These are phyloP conservation scores for Fusarium nodosum DNA, from an alignment of 2,329 filamentous ascomycete genomes.

Conservation along the genomic window DNA sequence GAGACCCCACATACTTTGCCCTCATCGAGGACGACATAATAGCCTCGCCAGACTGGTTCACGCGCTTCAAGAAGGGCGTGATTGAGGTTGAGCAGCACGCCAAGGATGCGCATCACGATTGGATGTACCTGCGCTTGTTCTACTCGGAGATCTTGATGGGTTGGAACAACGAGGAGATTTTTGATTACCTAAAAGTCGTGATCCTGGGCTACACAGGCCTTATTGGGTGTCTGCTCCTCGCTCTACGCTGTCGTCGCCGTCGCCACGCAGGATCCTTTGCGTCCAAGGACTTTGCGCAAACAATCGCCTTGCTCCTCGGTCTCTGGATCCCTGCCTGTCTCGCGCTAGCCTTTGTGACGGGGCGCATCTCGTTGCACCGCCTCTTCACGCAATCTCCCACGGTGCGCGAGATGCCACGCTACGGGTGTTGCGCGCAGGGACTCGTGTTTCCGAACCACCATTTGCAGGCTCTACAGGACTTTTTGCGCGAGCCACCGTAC, in stretches of 20 bases:
- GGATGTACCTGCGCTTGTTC: slow-evolving; percentile 57
- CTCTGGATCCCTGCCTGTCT: slow-evolving; percentile 54
- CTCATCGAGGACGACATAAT: slow-evolving; percentile 57
- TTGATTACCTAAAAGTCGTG: slow-evolving; percentile 49
- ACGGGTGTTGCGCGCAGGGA: slow-evolving; percentile 58
- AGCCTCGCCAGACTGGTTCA: slow-evolving; percentile 54
- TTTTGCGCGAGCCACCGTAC: slow-evolving; percentile 52
- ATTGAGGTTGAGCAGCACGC: slow-evolving; percentile 48
- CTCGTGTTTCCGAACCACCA: slow-evolving; percentile 54
- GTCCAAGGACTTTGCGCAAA: slow-evolving; percentile 43
- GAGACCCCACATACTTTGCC: slow-evolving; percentile 53
- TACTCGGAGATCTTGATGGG: slow-evolving; percentile 57
- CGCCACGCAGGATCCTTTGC: slow-evolving; percentile 19
- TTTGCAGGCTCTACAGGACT: slow-evolving; percentile 46
- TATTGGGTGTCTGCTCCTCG: slow-evolving; percentile 25
- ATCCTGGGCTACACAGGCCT: slow-evolving; percentile 47
- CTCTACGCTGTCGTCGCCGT: slow-evolving; percentile 25
- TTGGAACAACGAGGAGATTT: slow-evolving; percentile 56
- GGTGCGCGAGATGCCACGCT: slow-evolving; percentile 55
- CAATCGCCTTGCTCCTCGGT: slow-evolving; percentile 47
- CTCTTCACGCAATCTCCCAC: slow-evolving; percentile 43
- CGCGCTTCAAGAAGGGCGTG: slow-evolving; percentile 49
- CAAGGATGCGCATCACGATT: slow-evolving; percentile 42
- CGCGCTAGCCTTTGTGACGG: slow-evolving; percentile 50
- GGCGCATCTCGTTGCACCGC: slow-evolving; percentile 49